These are phyloP conservation scores for Clohesyomyces aquaticus DNA, from an alignment of 495 filamentous ascomycete genomes.

Conservation along the genomic window DNA sequence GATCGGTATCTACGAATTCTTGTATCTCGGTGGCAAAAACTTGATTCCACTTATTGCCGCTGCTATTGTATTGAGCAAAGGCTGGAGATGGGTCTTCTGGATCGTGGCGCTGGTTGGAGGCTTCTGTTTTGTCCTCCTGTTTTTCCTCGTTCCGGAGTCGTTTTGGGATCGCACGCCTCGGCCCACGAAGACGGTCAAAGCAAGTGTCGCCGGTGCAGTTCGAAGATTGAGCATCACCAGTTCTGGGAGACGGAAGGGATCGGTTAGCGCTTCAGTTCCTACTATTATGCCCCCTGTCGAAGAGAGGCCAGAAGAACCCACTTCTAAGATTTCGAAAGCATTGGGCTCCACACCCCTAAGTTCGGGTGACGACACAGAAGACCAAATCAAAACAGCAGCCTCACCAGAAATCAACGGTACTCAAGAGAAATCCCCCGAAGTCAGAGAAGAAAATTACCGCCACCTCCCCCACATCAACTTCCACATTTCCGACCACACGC, in stretches of 20 bases:
- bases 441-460: not conserved
- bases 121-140: constrained; percentile 70
- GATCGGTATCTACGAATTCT: constrained; percentile 89
- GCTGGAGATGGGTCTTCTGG: constrained; percentile 46
- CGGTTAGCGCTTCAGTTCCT: not conserved
- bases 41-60: constrained; percentile 89
- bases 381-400: too few relatives aligned
- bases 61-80: constrained; percentile 65
- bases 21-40: constrained; percentile 92
- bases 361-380: not conserved
- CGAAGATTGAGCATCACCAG: not conserved
- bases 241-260: not conserved
- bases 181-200: not conserved
- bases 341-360: not conserved
- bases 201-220: not conserved
- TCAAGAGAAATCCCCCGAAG: not conserved
- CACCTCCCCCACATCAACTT: not conserved
- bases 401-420: not conserved
- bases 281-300: not conserved
- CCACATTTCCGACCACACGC: not conserved
- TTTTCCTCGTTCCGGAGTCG: constrained; percentile 90
- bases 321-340: too few relatives aligned
- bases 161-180: constrained; percentile 87
- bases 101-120: constrained; percentile 83
- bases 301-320: not conserved